Percentiles rank a stretch among this genome's conserved stretches.
These are phyloP conservation scores for Populus hybrid DNA, from an alignment of 441 rosid genomes.

Conservation along the genomic window DNA sequence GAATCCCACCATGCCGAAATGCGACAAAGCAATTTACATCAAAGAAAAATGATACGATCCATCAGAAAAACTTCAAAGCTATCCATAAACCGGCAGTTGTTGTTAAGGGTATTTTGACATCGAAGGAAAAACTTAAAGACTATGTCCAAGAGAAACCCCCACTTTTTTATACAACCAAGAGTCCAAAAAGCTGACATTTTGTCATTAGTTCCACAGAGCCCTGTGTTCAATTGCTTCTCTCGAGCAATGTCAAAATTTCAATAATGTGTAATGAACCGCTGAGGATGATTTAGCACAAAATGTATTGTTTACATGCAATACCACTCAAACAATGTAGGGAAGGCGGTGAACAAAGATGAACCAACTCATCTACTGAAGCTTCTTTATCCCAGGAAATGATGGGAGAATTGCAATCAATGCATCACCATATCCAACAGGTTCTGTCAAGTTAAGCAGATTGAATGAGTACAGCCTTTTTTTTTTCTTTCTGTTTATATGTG, in stretches of 20 bases:
- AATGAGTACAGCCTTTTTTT: not conserved
- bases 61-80: no score
- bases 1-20: not conserved
- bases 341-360: constrained; percentile 1
- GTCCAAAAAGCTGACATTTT: not conserved
- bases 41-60: no score
- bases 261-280: not conserved
- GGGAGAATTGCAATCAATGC: constrained; percentile 78
- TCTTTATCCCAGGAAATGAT: constrained; percentile 87
- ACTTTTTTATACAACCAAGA: not conserved
- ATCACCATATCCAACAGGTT: constrained; percentile 78
- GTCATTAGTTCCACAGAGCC: not conserved
- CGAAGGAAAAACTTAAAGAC: not conserved
- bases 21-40: not conserved
- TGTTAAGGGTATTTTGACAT: not conserved
- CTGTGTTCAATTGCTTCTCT: not conserved
- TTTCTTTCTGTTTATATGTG: not conserved
- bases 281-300: not conserved
- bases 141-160: not conserved
- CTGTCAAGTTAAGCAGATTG: constrained; percentile 35
- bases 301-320: not conserved
- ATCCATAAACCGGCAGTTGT: no score
- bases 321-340: not conserved
- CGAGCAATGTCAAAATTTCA: not conserved
- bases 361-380: constrained; percentile 43